Evolutionary conservation across 768 basidiomycete genomes (phyloP), one percentile per base, ranked within the genome.

Genomic region (Paxillus ammoniavirescens): DNA sequence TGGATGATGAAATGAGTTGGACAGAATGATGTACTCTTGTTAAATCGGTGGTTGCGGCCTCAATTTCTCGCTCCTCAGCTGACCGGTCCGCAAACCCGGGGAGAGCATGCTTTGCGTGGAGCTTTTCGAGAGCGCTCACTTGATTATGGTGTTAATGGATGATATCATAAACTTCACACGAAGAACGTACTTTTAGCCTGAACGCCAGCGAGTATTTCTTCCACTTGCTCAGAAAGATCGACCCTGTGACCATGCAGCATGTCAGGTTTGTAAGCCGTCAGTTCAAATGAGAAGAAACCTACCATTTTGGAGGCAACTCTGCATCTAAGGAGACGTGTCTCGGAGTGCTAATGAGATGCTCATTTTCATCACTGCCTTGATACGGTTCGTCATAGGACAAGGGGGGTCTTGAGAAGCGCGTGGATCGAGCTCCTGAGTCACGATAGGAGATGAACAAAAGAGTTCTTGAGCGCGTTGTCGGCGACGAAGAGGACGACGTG

Each of bases 41-140:
- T 71, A 99, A 91, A 62, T 91, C 87, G 37, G 80, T 82, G 4
- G 95, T 95, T 46, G 89, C 77, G 18, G 79, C 70, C 66, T 97
- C 91, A 56, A 99, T 99, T 68, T 98, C 95, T 56, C 85, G 81
- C 73, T 98, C 96, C 73, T 99, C 96, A 4, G 86, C 85, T 2
- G 89, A 78, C 49, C 97, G 89, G 81, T 99, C 97, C 67, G 93
- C 82, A 69, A 99, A 99, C 1, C 95, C 96, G 59, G 97, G 97
- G 6, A 99, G 82, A 53, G 88, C 89, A 70, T 97, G 95, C 68
- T 91, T 97, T 59, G 96, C 91, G 61, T 99, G 96, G 5, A 99
- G 83, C 69, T 91, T 97, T 71, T 98, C 97, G 38, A 99, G 85
- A 7, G 82, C 73, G n/a, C 77, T 72, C 65, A 98, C 97, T 98